Base-by-base conservation (phyloP, 768 basidiomycete species). In the Lentinula sp. region DNA sequence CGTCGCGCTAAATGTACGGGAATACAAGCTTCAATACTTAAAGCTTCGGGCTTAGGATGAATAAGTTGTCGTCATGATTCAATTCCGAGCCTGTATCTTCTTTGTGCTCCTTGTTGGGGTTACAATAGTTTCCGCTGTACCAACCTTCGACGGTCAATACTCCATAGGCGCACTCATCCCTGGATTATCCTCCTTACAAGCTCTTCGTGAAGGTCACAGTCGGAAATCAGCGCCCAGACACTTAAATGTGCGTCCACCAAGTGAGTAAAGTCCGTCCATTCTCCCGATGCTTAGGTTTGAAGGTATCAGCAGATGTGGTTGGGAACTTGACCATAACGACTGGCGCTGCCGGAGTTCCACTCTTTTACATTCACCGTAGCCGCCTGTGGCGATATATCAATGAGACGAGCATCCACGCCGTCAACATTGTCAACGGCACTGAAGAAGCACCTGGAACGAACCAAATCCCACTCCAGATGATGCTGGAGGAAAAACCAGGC, bases 331-430 rank as follows among this genome's bases (percentile, higher is more conserved):
- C 82, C 9, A 52, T 52, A 32, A 83, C 82, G 5, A 66, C 82
- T 13, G 62, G 70, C 50, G 68, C 71, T 21, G 68, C 73, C 9
- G 61, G 61, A 5, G 80, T 81, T 13, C 75, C 81, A 7, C 66
- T 82, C 16, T 87, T 85, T 70, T 84, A 83, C 70, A 74, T 87
- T 63, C 73, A 78, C 65, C 75, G 76, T 61, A 71, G 77, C 51
- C 78, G 80, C 53, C 74, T 87, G 28, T 84, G 76, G 74, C 79
- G 81, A 55, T 78, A 77, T 66, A 74, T 76, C 59, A 87, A 88
- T 68, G 81, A 81, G 57, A 78, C 83, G 0, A 74, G 80, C 15
- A 81, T 87, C 57, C 76, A 78, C 59, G 78, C 78, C 55, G 80
- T 86, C 48, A 83, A 81, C 63, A 74, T 84, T 40, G 67, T 79